Conservation (phyloP, 2,329 filamentous ascomycete species). For the Fusarium torulosum region DNA sequence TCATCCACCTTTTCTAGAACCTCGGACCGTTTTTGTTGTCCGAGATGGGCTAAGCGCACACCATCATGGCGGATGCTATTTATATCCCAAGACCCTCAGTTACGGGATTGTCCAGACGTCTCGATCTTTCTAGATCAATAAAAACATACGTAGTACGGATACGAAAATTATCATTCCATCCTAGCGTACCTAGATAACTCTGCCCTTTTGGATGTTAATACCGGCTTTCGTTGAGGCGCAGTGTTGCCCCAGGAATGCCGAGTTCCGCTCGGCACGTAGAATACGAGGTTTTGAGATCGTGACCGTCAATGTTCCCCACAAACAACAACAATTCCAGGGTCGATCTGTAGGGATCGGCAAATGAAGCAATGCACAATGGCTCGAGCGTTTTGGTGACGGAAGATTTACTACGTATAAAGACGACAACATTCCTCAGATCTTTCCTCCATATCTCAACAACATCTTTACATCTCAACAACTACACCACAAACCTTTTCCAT, state of each 20-base stretch:
- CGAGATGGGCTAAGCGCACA: too few relatives aligned
- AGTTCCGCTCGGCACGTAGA: slow-evolving; percentile 22
- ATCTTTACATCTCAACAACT: neutral
- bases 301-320: slow-evolving; percentile 31
- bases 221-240: neutral
- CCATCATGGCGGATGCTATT: neutral
- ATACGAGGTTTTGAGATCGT: slow-evolving; percentile 34
- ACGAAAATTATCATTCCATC: neutral
- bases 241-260: slow-evolving; percentile 1
- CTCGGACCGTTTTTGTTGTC: neutral
- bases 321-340: neutral
- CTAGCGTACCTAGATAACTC: neutral
- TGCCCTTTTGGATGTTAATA: too few relatives aligned
- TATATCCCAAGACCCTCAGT: slow-evolving; percentile 5
- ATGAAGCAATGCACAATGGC: neutral
- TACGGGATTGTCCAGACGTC: neutral
- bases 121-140: neutral
- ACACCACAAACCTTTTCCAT: neutral
- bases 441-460: neutral
- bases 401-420: slow-evolving; percentile 16
- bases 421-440: neutral
- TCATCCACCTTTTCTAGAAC: neutral
- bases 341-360: slow-evolving; percentile 23
- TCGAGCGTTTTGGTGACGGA: slow-evolving; percentile 1
- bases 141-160: neutral